Evolutionary conservation across 257 asterid genomes (phyloP), one percentile per base, ranked within the genome.

Genomic region (Rhazya stricta): DNA sequence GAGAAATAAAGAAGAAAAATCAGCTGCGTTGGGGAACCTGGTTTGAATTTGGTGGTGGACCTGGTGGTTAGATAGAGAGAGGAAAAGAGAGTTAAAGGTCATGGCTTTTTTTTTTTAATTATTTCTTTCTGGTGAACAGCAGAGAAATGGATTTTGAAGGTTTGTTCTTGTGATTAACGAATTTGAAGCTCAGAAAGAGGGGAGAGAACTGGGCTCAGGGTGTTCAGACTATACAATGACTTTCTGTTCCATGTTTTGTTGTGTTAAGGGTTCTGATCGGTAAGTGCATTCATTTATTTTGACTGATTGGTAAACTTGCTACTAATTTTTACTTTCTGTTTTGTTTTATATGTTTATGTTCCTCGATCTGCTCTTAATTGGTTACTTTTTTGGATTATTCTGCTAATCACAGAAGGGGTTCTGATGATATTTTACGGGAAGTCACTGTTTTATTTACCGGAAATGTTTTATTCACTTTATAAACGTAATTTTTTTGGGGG

Each of bases 231-330:
- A 13, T 32, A 30, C 67, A 27, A 88, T 89, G 98, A 89, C 56
- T 75, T 85, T 87, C 60, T 29, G 71, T 72, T 86, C 89, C 68
- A 65, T 81, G 75, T 86, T 92, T 67, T 87, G 95, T 36, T 92
- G 97, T 56, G 48, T 80, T 34, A 83, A 84, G 86, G 86, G 91
- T 81, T 87, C 85, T 78, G 90, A 90, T 82, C 86, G 93, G 97
- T 90, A 84, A 41, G 96, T 78, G 69, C 50, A 9, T 60, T 75
- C 18, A 13, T 74, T 73, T 39, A 23, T 67, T 74, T 61, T 15
- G 54, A 77, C 74, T 54, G 81, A 80, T 74, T 67, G 27, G 76
- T 78, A 72, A 80, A 66, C 57, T 46, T 77, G 76, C 69, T 66
- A 45, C 50, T 79, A 6, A 10, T 65, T 42, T 72, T 60, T 67